phyloP scores from a whole-genome alignment of 2,329 filamentous ascomycete species.

The Pyrenophora tritici-repentis region DNA sequence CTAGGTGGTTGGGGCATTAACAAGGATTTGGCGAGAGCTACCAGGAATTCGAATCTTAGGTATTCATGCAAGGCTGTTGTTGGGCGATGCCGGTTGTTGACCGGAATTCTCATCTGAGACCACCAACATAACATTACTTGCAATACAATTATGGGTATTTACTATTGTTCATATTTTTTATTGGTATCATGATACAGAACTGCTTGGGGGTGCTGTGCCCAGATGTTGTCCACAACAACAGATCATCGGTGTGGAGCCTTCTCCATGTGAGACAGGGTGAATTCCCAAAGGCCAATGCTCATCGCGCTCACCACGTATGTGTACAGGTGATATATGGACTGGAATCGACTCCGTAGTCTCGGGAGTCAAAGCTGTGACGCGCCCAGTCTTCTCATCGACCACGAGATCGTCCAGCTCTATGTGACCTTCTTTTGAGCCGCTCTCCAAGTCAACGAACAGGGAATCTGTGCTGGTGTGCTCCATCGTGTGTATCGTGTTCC shows the following conservation, averaged over 20 bases:
- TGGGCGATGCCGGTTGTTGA: background rate
- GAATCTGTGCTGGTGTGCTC: conserved; percentile 4
- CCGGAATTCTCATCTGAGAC: background rate
- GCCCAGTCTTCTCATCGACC: conserved; percentile 6
- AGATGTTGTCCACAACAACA: too few relatives aligned
- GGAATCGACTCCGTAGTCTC: background rate
- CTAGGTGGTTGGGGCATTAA: background rate
- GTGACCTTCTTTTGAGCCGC: conserved; percentile 1
- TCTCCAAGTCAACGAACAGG: conserved; percentile 3
- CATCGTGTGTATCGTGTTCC: background rate
- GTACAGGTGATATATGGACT: background rate
- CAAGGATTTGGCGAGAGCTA: background rate
- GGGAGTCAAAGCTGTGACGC: conserved; percentile 1
- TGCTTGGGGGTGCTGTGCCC: too few relatives aligned
- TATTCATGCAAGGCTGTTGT: background rate
- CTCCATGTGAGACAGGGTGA: background rate
- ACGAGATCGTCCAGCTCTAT: conserved; percentile 9
- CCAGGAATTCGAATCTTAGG: background rate
- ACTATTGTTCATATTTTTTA: background rate
- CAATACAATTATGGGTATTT: background rate
- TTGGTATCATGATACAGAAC: too few relatives aligned
- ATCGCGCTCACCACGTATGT: background rate
- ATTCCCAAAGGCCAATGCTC: background rate
- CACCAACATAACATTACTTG: background rate
- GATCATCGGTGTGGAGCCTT: background rate